These are phyloP conservation scores for Protomyces arabidopsidicola DNA, from an alignment of 1,139 yeast genomes.

Conservation along the genomic window DNA sequence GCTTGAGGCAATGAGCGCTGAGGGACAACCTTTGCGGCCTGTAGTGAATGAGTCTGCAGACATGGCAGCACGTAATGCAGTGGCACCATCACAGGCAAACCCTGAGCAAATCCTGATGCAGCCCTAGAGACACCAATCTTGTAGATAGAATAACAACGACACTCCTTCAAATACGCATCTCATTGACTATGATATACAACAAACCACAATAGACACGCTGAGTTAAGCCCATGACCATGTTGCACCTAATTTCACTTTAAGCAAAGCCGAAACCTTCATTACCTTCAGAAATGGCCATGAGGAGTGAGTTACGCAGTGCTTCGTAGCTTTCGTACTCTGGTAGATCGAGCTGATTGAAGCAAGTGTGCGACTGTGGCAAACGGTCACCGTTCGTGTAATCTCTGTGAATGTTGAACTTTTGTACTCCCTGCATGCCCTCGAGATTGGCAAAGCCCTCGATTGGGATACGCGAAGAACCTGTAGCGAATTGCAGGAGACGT, in stretches of 20 bases:
- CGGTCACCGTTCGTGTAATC: conserved; percentile 84
- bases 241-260: conserved; percentile 28
- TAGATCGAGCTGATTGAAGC: conserved; percentile 62
- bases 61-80: neutral
- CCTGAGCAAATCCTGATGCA: neutral
- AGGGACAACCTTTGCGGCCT: neutral
- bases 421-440: conserved; percentile 80
- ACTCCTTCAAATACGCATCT: no score
- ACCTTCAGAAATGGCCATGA: conserved; percentile 89
- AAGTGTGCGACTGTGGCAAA: conserved; percentile 65
- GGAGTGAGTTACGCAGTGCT: conserved; percentile 69
- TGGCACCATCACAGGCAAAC: neutral
- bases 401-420: conserved; percentile 83
- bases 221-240: no score
- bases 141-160: neutral
- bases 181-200: neutral
- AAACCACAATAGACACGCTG: neutral
- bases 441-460: conserved; percentile 87
- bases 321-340: conserved; percentile 93
- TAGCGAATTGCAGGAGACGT: conserved; percentile 85
- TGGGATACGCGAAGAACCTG: conserved; percentile 97
- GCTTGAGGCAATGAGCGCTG: neutral
- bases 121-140: neutral
- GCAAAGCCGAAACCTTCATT: conserved; percentile 95
- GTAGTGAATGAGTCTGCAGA: neutral